Base-by-base conservation (phyloP, 2,329 filamentous ascomycete species). In the Neophaeococcomyces mojaviensis region DNA sequence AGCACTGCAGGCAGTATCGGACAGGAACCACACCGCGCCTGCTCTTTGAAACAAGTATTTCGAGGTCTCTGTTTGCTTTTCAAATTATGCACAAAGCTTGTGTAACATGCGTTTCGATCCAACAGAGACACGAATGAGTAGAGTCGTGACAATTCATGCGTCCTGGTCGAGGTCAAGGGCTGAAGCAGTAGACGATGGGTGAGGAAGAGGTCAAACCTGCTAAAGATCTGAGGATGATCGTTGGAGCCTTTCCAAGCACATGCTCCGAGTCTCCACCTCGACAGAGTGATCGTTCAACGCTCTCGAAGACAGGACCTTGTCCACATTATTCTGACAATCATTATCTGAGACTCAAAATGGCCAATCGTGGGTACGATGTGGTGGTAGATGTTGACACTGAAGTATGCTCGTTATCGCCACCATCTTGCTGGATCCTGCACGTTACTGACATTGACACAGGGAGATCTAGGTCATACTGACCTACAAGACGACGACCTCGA, bases 321-420 rank as follows among this genome's bases (percentile, higher is more conserved):
- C 30, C 24, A 15, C 19, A 43, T 19, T 24, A 18, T 33, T 30
- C n/a, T 15, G 18, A 19, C 24, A 34, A 34, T 22, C 43, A 30
- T 12, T 12, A 10, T 22, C 19, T 30, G 10, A 30, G 30, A 15
- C n/a, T 51, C 61, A 72, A 58, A 46, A 89, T 89, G 85, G 79
- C 86, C 48, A 85, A 86, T 66, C 77, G 86, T 62, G 89, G 89
- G 58, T 98, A 98, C 67, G 92, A 98, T 73, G 92, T 94, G 51
- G 90, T 98, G 55, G 92, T 98, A 49, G 92, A 98, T 61, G 84
- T 97, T 46, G 92, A 98, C 65, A 87, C 92, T 61, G 92, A 97
- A 78, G 88, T 94, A 70, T 55, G 68, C 26, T 13, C 20, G 13
- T n/a, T 39, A 20, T 28, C 33, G 18, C 26, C 31, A 4, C 9